Conservation (phyloP, 192 early-diverging fungal species). For the Umbelopsis sp. region DNA sequence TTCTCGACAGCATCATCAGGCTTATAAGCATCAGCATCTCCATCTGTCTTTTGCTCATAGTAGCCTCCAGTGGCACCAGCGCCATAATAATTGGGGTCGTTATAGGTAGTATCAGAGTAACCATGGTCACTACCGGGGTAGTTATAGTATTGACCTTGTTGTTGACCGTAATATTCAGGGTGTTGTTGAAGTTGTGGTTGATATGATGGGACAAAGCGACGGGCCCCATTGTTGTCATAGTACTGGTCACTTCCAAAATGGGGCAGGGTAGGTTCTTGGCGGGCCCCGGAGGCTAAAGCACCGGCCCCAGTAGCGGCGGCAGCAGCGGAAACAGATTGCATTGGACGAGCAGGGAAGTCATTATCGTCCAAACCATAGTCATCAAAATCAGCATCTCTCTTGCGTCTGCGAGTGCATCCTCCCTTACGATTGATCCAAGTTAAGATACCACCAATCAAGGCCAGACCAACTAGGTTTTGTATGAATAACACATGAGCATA, state of each 20-base stretch:
- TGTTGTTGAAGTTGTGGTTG: constrained; percentile 17
- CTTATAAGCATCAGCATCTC: not conserved
- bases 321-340: not conserved
- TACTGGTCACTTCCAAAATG: constrained; percentile 5
- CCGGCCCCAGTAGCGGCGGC: constrained; percentile 5
- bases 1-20: constrained; percentile 16
- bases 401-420: constrained; percentile 30
- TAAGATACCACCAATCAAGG: constrained; percentile 35
- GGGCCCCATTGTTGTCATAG: constrained; percentile 11
- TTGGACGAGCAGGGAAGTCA: constrained; percentile 32
- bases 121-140: constrained; percentile 9
- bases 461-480: constrained; percentile 30
- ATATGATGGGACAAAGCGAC: constrained; percentile 10
- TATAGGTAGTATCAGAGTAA: constrained; percentile 8
- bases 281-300: not conserved
- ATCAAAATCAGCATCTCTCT: constrained; percentile 30
- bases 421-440: constrained; percentile 34
- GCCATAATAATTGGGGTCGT: constrained; percentile 6
- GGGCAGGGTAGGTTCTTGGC: constrained; percentile 5
- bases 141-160: constrained; percentile 16
- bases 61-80: not conserved
- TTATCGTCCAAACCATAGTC: constrained; percentile 36
- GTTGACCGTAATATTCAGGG: constrained; percentile 7
- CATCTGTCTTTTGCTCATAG: constrained; percentile 5
- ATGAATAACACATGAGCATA: not conserved